phyloP scores from a whole-genome alignment of 495 filamentous ascomycete genomes.

The Sordaria brevicollis region DNA sequence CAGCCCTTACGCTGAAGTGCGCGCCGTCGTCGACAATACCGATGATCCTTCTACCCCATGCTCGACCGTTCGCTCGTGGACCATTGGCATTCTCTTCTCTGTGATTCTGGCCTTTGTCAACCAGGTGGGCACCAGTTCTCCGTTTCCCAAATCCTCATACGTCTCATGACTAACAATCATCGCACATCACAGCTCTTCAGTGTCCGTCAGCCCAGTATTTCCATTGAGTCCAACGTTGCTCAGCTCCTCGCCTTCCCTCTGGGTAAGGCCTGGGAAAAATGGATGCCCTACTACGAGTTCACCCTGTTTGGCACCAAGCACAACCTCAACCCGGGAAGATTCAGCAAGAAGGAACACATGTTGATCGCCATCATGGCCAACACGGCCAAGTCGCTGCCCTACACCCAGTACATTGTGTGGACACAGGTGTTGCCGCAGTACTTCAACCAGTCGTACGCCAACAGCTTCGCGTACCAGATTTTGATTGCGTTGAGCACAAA shows the following conservation, averaged over 20 bases:
- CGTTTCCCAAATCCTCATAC: neutral
- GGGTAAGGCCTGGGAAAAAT: constrained; percentile 22
- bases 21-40: constrained; percentile 38
- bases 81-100: constrained; percentile 27
- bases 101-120: constrained; percentile 31
- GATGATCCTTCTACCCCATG: constrained; percentile 28
- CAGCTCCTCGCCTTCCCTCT: constrained; percentile 33
- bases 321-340: constrained; percentile 38
- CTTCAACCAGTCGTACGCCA: constrained; percentile 31
- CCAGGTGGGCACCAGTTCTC: neutral
- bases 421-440: constrained; percentile 30
- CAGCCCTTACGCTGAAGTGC: constrained; percentile 39
- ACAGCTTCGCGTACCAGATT: constrained; percentile 30
- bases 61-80: constrained; percentile 31
- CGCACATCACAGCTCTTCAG: constrained; percentile 20
- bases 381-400: constrained; percentile 23
- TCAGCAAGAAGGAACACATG: constrained; percentile 44
- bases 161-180: neutral
- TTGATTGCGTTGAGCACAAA: constrained; percentile 35
- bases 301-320: constrained; percentile 27
- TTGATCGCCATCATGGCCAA: constrained; percentile 40
- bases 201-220: constrained; percentile 29
- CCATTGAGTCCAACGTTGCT: constrained; percentile 21
- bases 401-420: constrained; percentile 37
- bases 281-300: constrained; percentile 27